These are phyloP conservation scores for Colletotrichum navitas DNA, from an alignment of 2,329 filamentous ascomycete genomes.

Conservation along the genomic window DNA sequence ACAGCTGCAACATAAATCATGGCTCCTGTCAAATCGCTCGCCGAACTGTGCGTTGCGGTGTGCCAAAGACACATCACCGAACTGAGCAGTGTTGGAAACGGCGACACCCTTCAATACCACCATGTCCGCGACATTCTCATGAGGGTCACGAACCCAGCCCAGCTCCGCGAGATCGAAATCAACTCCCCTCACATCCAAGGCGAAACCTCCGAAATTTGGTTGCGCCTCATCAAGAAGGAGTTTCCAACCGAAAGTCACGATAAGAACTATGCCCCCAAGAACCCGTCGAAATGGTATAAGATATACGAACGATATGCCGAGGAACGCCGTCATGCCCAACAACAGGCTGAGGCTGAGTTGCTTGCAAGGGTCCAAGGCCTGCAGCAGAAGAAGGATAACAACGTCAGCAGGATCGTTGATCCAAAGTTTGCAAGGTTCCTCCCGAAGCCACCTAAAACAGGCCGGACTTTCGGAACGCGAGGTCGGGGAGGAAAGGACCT, in stretches of 20 bases:
- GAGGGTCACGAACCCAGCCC: constrained; percentile 78
- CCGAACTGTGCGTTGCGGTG: constrained; percentile 63
- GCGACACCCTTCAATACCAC: constrained; percentile 60
- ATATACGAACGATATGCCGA: constrained; percentile 79
- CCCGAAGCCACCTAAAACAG: constrained; percentile 56
- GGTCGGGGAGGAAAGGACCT: constrained; percentile 47
- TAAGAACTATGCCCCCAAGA: constrained; percentile 73
- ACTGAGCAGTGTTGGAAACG: constrained; percentile 78
- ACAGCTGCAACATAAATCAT: constrained; percentile 21
- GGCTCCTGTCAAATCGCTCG: constrained; percentile 59
- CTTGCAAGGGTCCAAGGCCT: constrained; percentile 69
- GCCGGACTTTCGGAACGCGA: constrained; percentile 43
- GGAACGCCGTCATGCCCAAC: constrained; percentile 68
- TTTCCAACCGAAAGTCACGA: constrained; percentile 74
- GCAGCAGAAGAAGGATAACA: constrained; percentile 68
- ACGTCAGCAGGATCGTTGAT: constrained; percentile 69
- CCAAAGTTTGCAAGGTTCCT: constrained; percentile 53
- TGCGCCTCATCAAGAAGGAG: constrained; percentile 81
- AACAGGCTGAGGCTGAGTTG: constrained; percentile 71
- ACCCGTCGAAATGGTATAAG: constrained; percentile 80
- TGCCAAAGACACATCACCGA: constrained; percentile 66
- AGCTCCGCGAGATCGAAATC: constrained; percentile 80
- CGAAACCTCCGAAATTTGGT: constrained; percentile 80
- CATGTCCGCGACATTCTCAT: constrained; percentile 74
- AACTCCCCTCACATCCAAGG: constrained; percentile 82